Base-by-base conservation (phyloP, 768 basidiomycete species). In the Naganishia kalamii region DNA sequence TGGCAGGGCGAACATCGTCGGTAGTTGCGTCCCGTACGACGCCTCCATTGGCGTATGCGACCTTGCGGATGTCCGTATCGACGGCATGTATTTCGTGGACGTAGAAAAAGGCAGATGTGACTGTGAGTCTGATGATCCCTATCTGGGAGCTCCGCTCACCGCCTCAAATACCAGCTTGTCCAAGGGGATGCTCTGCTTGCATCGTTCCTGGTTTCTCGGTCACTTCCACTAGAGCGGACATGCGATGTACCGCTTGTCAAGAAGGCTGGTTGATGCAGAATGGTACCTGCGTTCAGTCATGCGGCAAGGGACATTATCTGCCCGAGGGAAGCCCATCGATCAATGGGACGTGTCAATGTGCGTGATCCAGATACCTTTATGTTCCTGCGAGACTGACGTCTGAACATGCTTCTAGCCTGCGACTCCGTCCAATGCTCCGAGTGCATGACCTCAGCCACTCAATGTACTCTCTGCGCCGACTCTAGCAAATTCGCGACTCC, bases 271-370 rank as follows among this genome's bases (percentile, higher is more conserved):
- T 77, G 4, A 60, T 77, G 19, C 59, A 76, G 47, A 54, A 63
- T 47, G 72, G 74, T 0, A 27, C 49, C 19, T 77, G 76, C 48
- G 70, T 73, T 0, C 48, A 70, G 66, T 65, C 21, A 21, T 77
- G 76, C 41, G 33, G 57, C 17, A 66, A 65, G 4, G 76, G 76
- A 3, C 68, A 50, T 52, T 77, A 66, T 60, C 33, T 75, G 1
- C 72, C 72, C 17, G 59, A 49, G 10, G 68, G 67, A 0, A 49
- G 62, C 23, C 69, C 71, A 10, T 57, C 46, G 1, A 69, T 47
- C 4, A 77, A 74, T 49, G 76, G 74, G 11, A 75, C 74, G 3
- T 77, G 76, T 67, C 68, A 74, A 65, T 44, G 76, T 77, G 67
- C 65, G 75, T 69, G 15, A n/a, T 8, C 62, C 29, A n/a, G 27